Evolutionary conservation across 2,329 filamentous ascomycete genomes (phyloP).

Genomic region (Nigrospora osmanthi): DNA sequence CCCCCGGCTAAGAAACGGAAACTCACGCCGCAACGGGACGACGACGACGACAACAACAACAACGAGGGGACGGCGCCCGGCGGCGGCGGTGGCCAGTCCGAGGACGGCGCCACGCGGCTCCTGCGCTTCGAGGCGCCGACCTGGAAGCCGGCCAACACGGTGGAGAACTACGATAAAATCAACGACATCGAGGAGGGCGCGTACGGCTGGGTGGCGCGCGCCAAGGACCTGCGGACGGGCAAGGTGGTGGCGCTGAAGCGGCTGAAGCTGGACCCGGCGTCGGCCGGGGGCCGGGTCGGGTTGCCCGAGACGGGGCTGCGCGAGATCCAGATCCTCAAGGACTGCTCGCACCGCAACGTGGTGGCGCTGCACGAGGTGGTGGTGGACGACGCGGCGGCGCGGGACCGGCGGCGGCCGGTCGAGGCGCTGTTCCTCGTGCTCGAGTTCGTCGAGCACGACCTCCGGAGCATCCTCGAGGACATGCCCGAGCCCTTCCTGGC

Average conservation of each 20-base stretch:
- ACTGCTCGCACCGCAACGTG: slow-evolving; percentile 74
- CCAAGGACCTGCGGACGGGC: slow-evolving; percentile 64
- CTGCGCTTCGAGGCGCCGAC: slow-evolving; percentile 61
- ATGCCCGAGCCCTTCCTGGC: slow-evolving; percentile 91
- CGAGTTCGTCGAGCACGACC: slow-evolving; percentile 95
- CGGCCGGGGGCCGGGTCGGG: slow-evolving; percentile 52
- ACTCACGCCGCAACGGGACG: slow-evolving; percentile 38
- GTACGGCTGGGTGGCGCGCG: slow-evolving; percentile 89
- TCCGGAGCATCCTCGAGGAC: slow-evolving; percentile 86
- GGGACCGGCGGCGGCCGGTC: slow-evolving; percentile 16
- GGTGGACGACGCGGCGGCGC: slow-evolving; percentile 47
- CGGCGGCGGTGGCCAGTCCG: not conserved
- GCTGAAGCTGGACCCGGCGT: slow-evolving; percentile 69
- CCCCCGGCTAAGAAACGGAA: slow-evolving; percentile 56
- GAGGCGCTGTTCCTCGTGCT: slow-evolving; percentile 84
- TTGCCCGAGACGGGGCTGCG: slow-evolving; percentile 87
- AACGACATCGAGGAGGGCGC: slow-evolving; percentile 98
- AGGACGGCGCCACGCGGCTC: slow-evolving; percentile 38
- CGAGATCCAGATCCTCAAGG: slow-evolving; percentile 86
- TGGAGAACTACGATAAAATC: slow-evolving; percentile 83
- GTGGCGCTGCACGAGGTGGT: slow-evolving; percentile 80
- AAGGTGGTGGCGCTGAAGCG: slow-evolving; percentile 87
- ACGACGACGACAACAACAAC: slow-evolving; percentile 12
- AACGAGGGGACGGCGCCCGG: slow-evolving; percentile 2
- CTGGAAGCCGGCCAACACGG: slow-evolving; percentile 67